Conservation (phyloP, 805 yeast genomes). For the Yarrowia divulgata region DNA sequence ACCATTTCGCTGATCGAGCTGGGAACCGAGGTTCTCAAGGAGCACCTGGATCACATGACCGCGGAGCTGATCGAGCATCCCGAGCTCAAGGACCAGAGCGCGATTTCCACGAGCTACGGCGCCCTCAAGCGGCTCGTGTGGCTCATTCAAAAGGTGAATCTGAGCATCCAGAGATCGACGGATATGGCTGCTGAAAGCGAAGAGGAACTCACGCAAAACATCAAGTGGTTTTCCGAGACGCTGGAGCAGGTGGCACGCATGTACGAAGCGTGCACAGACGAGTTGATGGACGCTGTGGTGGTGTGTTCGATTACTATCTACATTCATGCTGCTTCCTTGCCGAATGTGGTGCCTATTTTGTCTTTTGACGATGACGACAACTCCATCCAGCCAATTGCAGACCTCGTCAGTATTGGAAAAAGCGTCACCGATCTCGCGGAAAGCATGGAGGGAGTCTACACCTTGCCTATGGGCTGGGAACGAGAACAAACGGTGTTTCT, state of each 20-base stretch:
- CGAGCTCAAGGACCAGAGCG: not conserved
- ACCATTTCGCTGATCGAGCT: not conserved
- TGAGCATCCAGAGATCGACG: not conserved
- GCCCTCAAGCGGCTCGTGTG: conserved; percentile 7
- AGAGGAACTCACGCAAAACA: conserved; percentile 1
- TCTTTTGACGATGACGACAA: not conserved
- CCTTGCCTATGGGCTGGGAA: not conserved
- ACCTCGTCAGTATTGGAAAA: conserved; percentile 6
- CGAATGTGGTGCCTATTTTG: conserved; percentile 4
- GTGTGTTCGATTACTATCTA: conserved; percentile 12
- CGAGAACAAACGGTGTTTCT: not conserved
- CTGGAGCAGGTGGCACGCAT: conserved; percentile 13
- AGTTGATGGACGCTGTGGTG: conserved; percentile 10
- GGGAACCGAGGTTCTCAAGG: conserved; percentile 4
- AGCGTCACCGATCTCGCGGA: conserved; percentile 12
- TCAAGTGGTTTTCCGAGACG: conserved; percentile 9
- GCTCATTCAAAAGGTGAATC: conserved; percentile 10
- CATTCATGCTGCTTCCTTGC: not conserved
- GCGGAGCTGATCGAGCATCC: conserved; percentile 9
- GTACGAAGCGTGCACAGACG: conserved; percentile 10
- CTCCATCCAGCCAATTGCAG: not conserved
- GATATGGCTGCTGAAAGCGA: not conserved
- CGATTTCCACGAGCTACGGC: conserved; percentile 2
- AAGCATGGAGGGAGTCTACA: not conserved
- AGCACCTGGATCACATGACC: conserved; percentile 15